Base-by-base conservation (phyloP, 257 asterid genomes). In the Asclepias syriaca region DNA sequence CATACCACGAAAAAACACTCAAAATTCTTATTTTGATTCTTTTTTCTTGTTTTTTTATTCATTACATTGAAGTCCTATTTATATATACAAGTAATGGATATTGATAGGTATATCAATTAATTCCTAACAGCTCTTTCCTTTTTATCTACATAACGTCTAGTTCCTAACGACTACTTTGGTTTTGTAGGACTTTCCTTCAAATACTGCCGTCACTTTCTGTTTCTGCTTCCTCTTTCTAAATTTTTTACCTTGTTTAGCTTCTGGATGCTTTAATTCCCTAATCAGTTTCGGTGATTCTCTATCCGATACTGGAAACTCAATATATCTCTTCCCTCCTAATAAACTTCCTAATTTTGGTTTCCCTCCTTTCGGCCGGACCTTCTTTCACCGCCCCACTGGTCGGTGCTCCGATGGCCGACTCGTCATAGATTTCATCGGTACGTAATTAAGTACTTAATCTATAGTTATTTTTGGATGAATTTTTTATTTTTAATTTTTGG, bases 371-470 rank as follows among this genome's bases (percentile, higher is more conserved):
- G 93, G 90, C 37, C 70, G 75, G 11, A 84, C 87, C 8, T 87
- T 67, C 81, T 88, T 88, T 81, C 84, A 79, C 72, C 84, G 5
- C 53, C 84, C 89, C 22, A 85, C 91, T 21, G 85, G 91, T 0
- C 74, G 94, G 24, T 79, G 12, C 77, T 85, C 86, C 73, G 78
- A 85, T 51, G 93, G 89, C 65, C 93, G 90, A 32, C 81, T 87
- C 82, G 67, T 88, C 61, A 70, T 86, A 7, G 92, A 88, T 64
- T 88, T 88, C 73, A 75, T 88, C 48, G 91, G 91, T 86, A 79
- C 7, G 60, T 61, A 11, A 34, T 34, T 34, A 40, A 74, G 40
- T 0, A 43, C 11, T 43, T 1, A 43, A 43, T 43, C 27, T 24
- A 24, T 24, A 24, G 27, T 43, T 43, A 7, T 43, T 43, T 43